Evolutionary conservation across 441 rosid species (phyloP).

Genomic region (Erodium texanum): DNA sequence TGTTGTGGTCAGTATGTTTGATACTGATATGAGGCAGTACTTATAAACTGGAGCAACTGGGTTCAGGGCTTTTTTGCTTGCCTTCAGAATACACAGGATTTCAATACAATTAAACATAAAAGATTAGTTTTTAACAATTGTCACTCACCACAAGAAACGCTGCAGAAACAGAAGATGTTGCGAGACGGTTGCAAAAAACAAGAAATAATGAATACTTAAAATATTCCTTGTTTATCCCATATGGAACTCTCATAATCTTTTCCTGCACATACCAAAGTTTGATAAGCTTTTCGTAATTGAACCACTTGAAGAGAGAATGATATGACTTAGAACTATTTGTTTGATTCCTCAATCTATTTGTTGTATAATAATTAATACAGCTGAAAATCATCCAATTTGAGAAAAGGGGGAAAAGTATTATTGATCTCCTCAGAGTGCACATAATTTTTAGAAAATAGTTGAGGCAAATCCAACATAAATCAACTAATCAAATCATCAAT

Average conservation of each 20-base stretch:
- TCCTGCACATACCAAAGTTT: conserved; percentile 41
- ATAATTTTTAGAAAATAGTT: not conserved
- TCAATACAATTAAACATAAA: conserved; percentile 3
- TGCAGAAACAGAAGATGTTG: conserved; percentile 80
- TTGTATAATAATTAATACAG: not conserved
- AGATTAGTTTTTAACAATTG: conserved; percentile 10
- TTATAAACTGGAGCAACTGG: conserved; percentile 92
- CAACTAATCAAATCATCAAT: not conserved
- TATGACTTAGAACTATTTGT: not conserved
- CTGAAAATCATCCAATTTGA: not conserved
- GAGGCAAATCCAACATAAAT: not conserved
- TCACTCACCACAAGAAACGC: conserved; percentile 46
- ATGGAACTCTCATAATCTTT: conserved; percentile 84
- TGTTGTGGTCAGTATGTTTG: conserved; percentile 85
- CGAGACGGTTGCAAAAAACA: conserved; percentile 79
- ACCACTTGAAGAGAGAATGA: not conserved
- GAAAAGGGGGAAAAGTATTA: not conserved
- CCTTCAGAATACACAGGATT: conserved; percentile 34
- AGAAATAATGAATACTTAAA: conserved; percentile 73
- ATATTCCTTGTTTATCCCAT: conserved; percentile 61
- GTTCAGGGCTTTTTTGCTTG: conserved; percentile 67
- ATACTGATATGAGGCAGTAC: conserved; percentile 65
- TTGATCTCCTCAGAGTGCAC: too few species aligned
- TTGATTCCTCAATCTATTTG: not conserved
- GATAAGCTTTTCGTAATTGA: conserved; percentile 4